Evolutionary conservation across 2,329 filamentous ascomycete species (phyloP).

Genomic region (Monilinia polystroma): DNA sequence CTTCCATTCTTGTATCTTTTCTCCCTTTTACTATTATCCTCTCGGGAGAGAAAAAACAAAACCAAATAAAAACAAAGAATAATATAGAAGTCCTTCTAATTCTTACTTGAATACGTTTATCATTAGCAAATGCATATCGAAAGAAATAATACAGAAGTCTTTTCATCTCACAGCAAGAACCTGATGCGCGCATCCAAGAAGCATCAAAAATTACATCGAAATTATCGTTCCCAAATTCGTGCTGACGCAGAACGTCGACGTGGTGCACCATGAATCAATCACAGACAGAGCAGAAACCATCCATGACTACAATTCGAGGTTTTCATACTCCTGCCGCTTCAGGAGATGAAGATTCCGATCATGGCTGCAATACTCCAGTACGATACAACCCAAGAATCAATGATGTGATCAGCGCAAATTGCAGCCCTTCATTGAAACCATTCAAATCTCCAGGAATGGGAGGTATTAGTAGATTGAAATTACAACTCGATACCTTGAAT

Average conservation of each 20-base stretch:
- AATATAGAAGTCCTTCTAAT: background rate
- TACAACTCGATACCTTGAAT: conserved; percentile 76
- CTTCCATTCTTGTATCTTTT: background rate
- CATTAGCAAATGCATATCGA: conserved; percentile 41
- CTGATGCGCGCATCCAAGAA: conserved; percentile 39
- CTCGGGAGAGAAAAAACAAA: conserved; percentile 3
- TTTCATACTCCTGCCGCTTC: conserved; percentile 45
- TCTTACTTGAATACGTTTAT: background rate
- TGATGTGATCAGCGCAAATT: conserved; percentile 54
- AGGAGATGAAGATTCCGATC: conserved; percentile 56
- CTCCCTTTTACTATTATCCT: background rate
- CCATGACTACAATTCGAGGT: conserved; percentile 39
- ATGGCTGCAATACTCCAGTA: conserved; percentile 44
- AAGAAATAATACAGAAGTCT: conserved; percentile 29
- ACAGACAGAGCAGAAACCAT: conserved; percentile 29
- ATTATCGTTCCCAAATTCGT: conserved; percentile 40
- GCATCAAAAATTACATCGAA: conserved; percentile 40
- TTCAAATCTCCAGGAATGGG: conserved; percentile 52
- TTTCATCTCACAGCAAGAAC: conserved; percentile 30
- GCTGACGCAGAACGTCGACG: conserved; percentile 41
- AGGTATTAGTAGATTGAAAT: conserved; percentile 79
- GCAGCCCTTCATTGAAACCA: conserved; percentile 59
- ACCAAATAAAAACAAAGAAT: too few relatives aligned
- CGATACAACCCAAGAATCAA: conserved; percentile 39
- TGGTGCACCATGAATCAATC: conserved; percentile 34